A percentile compares a stretch with the other conserved stretches of the same genome.
Evolutionary conservation across 1,139 yeast species (phyloP).

Genomic region (Arxiozyma bovina): DNA sequence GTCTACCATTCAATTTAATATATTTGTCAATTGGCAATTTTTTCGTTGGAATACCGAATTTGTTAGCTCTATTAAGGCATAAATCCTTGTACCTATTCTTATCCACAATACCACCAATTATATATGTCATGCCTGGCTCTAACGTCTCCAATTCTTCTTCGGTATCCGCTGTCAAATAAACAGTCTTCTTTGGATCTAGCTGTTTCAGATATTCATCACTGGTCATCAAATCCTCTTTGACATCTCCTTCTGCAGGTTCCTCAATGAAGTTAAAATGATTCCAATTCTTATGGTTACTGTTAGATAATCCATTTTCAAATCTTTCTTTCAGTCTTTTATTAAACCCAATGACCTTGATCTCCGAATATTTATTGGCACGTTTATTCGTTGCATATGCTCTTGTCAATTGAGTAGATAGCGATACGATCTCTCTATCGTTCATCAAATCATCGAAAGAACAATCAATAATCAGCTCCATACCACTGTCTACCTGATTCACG

Average conservation of each 20-base stretch:
- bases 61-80: conserved; percentile 74
- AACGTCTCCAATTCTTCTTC: conserved; percentile 54
- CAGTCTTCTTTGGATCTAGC: conserved; percentile 33
- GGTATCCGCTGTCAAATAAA: conserved; percentile 84
- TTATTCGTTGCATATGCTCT: conserved; percentile 75
- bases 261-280: conserved; percentile 45
- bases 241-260: conserved; percentile 18
- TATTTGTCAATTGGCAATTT: conserved; percentile 82
- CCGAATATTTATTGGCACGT: conserved; percentile 50
- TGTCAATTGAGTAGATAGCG: conserved; percentile 72
- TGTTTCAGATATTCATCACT: conserved; percentile 4
- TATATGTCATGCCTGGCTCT: conserved; percentile 63
- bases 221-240: conserved; percentile 29
- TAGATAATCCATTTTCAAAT: conserved; percentile 53
- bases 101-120: conserved; percentile 94
- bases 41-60: conserved; percentile 62
- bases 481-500: conserved; percentile 37
- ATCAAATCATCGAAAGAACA: conserved; percentile 86
- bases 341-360: conserved; percentile 56
- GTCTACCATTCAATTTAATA: conserved; percentile 74
- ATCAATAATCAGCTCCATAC: conserved; percentile 57
- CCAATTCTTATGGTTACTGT: conserved; percentile 58
- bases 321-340: conserved; percentile 56
- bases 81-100: conserved; percentile 81
- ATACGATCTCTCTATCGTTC: conserved; percentile 70